Conservation (phyloP, 768 basidiomycete species). For the Tylopilus intermedius region DNA sequence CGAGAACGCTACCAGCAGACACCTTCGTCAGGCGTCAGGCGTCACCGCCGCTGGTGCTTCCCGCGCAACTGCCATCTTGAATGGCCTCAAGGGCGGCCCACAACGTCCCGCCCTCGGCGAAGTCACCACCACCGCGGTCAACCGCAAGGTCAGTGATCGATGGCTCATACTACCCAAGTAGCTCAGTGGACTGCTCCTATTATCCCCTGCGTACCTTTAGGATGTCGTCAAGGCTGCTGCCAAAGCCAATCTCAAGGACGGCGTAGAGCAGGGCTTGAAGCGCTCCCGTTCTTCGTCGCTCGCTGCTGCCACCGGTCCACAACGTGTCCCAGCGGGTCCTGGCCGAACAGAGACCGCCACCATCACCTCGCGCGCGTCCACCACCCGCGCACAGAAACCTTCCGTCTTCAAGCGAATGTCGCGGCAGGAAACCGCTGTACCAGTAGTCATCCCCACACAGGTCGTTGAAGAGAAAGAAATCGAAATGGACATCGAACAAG, state of each 20-base stretch:
- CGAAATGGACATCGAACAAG: slow-evolving; percentile 60
- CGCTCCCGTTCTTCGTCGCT: slow-evolving; percentile 65
- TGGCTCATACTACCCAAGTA: background rate
- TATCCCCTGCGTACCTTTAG: slow-evolving; percentile 12
- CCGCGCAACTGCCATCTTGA: slow-evolving; percentile 42
- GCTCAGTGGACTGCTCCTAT: background rate
- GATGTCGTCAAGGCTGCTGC: slow-evolving; percentile 45
- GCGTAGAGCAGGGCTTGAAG: slow-evolving; percentile 45
- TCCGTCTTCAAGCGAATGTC: slow-evolving; percentile 40
- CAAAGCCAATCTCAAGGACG: slow-evolving; percentile 57
- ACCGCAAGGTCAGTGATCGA: slow-evolving; percentile 57
- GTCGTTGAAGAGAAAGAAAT: slow-evolving; percentile 46
- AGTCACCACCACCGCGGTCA: slow-evolving; percentile 73
- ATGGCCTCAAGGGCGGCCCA: slow-evolving; percentile 47
- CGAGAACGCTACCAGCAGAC: slow-evolving; percentile 71
- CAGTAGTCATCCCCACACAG: slow-evolving; percentile 37
- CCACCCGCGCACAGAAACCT: slow-evolving; percentile 24
- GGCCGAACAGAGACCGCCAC: slow-evolving; percentile 44
- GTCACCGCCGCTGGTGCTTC: slow-evolving; percentile 41
- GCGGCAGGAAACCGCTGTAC: slow-evolving; percentile 38
- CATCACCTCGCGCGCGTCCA: slow-evolving; percentile 35
- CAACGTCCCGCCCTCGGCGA: slow-evolving; percentile 76
- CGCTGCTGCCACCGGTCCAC: slow-evolving; percentile 54
- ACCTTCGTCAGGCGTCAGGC: slow-evolving; percentile 58
- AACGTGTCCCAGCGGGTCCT: slow-evolving; percentile 67